phyloP scores from a whole-genome alignment of 352 stramenopile species.

The Blastocystis sp. region DNA sequence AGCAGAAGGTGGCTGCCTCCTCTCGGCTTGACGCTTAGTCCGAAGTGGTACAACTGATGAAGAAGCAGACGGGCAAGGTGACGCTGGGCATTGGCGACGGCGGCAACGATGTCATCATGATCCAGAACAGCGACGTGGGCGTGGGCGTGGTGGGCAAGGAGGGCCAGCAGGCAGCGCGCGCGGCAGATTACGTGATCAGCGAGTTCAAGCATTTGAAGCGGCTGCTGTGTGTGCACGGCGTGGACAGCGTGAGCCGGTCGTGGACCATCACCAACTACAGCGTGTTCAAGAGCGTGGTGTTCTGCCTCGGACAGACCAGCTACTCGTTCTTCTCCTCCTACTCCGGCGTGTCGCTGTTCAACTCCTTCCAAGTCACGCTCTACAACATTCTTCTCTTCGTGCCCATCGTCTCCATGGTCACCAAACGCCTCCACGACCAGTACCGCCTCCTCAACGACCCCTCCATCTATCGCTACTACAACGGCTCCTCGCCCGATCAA shows the following conservation, averaged over 20 bases:
- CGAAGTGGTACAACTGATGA: conserved; percentile 62
- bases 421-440: conserved; percentile 26
- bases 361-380: conserved; percentile 59
- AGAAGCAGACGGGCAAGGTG: conserved; percentile 73
- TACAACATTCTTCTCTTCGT: conserved; percentile 68
- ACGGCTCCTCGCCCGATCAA: conserved; percentile 1
- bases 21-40: conserved; percentile 38
- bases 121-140: conserved; percentile 85
- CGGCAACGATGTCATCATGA: conserved; percentile 91
- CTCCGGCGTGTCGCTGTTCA: conserved; percentile 62
- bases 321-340: conserved; percentile 73
- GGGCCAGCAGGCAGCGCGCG: conserved; percentile 84
- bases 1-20: conserved; percentile 77
- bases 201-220: conserved; percentile 85
- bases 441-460: conserved; percentile 23
- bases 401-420: conserved; percentile 60
- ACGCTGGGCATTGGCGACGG: conserved; percentile 87
- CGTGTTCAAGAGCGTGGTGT: conserved; percentile 89
- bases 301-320: conserved; percentile 83
- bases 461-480: conserved; percentile 50
- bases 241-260: conserved; percentile 85
- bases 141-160: conserved; percentile 86
- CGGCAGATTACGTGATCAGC: conserved; percentile 87
- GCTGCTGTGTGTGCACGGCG: conserved; percentile 84
- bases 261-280: conserved; percentile 84